Percentiles rank a stretch among this genome's conserved stretches.
Conservation (phyloP, 208 protist species). For the Vickermania spadyakhi region DNA sequence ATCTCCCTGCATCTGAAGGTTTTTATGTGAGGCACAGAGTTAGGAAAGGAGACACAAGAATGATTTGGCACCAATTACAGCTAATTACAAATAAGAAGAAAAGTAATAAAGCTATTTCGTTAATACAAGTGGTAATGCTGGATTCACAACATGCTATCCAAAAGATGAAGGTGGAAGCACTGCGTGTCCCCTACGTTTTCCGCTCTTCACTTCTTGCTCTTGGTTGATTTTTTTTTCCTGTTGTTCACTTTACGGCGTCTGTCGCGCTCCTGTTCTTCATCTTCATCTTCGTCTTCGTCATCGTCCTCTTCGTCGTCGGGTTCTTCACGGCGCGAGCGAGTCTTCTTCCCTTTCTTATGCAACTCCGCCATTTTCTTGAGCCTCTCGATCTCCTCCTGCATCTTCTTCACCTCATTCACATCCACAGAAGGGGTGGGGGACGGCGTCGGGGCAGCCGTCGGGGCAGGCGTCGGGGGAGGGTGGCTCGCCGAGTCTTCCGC, state of each 20-base stretch:
- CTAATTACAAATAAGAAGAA: too few species aligned
- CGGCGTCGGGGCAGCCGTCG: neutral
- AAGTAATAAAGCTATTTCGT: too few species aligned
- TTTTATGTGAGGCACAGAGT: too few species aligned
- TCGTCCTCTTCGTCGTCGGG: conserved; percentile 15
- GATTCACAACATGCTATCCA: too few species aligned
- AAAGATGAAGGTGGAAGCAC: too few species aligned
- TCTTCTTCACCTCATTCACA: conserved; percentile 14
- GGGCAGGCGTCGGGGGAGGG: neutral
- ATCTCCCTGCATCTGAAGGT: too few species aligned
- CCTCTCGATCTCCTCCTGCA: conserved; percentile 34
- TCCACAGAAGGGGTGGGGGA: conserved; percentile 1
- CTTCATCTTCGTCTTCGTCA: conserved; percentile 13
- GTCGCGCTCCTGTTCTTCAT: conserved; percentile 10
- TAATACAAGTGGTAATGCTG: too few species aligned
- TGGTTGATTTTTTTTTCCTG: neutral
- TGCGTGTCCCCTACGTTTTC: too few species aligned
- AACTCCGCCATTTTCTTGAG: conserved; percentile 14
- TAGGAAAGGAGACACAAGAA: too few species aligned
- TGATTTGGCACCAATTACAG: too few species aligned
- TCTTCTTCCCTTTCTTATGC: neutral
- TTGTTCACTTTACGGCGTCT: conserved; percentile 3
- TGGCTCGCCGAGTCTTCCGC: neutral
- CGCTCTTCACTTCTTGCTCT: neutral
- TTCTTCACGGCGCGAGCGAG: conserved; percentile 4